Conservation (phyloP, 1,284 basidiomycete genomes). For the Trametes polyzona region DNA sequence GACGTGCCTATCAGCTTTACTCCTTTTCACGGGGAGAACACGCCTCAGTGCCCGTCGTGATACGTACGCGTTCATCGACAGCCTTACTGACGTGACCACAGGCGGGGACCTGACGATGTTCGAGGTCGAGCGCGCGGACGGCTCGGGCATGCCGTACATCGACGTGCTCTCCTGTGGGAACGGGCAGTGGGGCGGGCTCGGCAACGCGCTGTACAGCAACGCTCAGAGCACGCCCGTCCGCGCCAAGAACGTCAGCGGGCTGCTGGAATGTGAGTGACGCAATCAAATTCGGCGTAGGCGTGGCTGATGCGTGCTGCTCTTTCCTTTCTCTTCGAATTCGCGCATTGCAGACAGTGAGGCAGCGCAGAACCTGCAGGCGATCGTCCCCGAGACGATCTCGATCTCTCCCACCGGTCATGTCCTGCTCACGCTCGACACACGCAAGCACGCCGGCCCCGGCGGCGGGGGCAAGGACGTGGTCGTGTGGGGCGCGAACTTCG, state of each 20-base stretch:
- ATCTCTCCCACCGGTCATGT: slow-evolving; percentile 83
- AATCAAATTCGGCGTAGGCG: background rate
- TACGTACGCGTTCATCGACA: background rate
- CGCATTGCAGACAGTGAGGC: slow-evolving; percentile 78
- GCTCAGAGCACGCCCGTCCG: slow-evolving; percentile 74
- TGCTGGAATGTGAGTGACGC: slow-evolving; percentile 77
- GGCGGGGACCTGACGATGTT: slow-evolving; percentile 83
- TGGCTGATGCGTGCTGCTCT: background rate
- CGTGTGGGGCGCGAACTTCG: slow-evolving; percentile 72
- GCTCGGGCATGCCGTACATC: slow-evolving; percentile 46
- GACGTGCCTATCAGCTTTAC: too few relatives aligned
- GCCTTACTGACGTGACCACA: slow-evolving; percentile 31
- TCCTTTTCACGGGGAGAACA: too few relatives aligned
- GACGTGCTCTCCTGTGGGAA: slow-evolving; percentile 87
- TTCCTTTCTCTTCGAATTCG: too few relatives aligned
- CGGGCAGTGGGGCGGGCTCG: slow-evolving; percentile 86
- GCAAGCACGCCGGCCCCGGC: slow-evolving; percentile 47
- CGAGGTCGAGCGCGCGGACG: slow-evolving; percentile 65
- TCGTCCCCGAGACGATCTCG: slow-evolving; percentile 71
- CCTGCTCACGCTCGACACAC: slow-evolving; percentile 75
- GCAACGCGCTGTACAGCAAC: slow-evolving; percentile 80
- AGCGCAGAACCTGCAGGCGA: slow-evolving; percentile 62
- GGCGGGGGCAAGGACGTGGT: slow-evolving; percentile 63
- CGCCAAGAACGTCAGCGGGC: slow-evolving; percentile 83
- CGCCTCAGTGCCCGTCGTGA: too few relatives aligned